Evolutionary conservation across 139 green algal genomes (phyloP).

Genomic region (Chlamydomonas eustigma): DNA sequence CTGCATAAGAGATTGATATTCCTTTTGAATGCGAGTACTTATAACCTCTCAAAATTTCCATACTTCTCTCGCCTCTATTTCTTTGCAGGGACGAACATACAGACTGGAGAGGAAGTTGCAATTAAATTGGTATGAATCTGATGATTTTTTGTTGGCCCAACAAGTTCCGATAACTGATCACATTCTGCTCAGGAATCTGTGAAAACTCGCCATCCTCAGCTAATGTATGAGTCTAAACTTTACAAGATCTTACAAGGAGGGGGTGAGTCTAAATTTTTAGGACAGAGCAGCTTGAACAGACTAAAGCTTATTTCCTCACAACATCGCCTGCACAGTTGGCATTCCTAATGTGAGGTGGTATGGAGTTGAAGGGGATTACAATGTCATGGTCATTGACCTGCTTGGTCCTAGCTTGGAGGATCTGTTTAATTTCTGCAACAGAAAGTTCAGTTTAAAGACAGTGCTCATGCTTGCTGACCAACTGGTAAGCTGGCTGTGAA

Average conservation of each 20-base stretch:
- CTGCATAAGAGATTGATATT: too few relatives aligned
- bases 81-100: constrained; percentile 52
- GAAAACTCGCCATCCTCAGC: constrained; percentile 87
- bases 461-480: constrained; percentile 99
- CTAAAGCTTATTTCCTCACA: too few relatives aligned
- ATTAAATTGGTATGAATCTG: constrained; percentile 93
- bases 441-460: constrained; percentile 97
- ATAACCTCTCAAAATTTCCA: too few relatives aligned
- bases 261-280: constrained; percentile 55
- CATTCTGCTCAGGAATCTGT: constrained; percentile 77
- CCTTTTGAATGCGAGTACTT: too few relatives aligned
- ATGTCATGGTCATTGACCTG: constrained; percentile 99
- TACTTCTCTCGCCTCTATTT: too few relatives aligned
- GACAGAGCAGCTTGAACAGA: too few relatives aligned
- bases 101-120: constrained; percentile 95
- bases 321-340: constrained; percentile 70
- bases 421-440: constrained; percentile 98
- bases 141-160: too few relatives aligned
- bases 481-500: constrained; percentile 81
- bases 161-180: too few relatives aligned
- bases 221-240: constrained; percentile 93
- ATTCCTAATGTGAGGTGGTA: constrained; percentile 98
- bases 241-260: constrained; percentile 93
- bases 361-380: constrained; percentile 98
- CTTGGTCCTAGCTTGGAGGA: constrained; percentile 94